Evolutionary conservation across 768 basidiomycete species (phyloP).

Genomic region (Termitomyces sp.): DNA sequence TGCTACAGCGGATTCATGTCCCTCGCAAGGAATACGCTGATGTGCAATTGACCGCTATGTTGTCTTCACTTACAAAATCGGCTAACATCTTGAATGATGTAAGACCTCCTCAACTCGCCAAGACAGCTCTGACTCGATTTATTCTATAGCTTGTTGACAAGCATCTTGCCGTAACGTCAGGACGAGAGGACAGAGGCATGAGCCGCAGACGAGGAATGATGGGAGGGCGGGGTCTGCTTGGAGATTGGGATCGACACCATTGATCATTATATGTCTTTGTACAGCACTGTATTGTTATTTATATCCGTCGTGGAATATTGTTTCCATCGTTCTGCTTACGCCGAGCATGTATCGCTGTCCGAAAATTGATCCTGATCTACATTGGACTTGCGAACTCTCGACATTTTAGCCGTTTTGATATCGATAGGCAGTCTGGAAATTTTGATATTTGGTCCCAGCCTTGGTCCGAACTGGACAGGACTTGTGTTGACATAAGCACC

Average conservation of each 20-base stretch:
- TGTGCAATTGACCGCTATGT: slow-evolving; percentile 86
- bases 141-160: slow-evolving; percentile 69
- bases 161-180: slow-evolving; percentile 55
- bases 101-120: slow-evolving; percentile 21
- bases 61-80: slow-evolving; percentile 86
- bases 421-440: no score
- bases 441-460: no score
- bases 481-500: slow-evolving; percentile 23
- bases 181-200: slow-evolving; percentile 50
- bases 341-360: background rate
- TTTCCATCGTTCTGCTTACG: background rate
- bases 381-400: background rate
- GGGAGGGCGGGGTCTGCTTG: slow-evolving; percentile 36
- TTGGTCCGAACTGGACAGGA: no score
- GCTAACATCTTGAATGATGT: slow-evolving; percentile 88
- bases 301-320: background rate
- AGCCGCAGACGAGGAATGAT: slow-evolving; percentile 50
- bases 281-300: slow-evolving; percentile 8
- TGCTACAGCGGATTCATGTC: background rate
- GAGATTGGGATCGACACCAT: slow-evolving; percentile 57
- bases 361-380: background rate
- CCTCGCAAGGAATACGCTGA: slow-evolving; percentile 84
- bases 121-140: slow-evolving; percentile 1
- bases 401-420: no score
- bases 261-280: slow-evolving; percentile 13